A percentile compares a stretch with the other conserved stretches of the same genome.
phyloP scores from a whole-genome alignment of 495 filamentous ascomycete species.

The Penicillium crystallinum region DNA sequence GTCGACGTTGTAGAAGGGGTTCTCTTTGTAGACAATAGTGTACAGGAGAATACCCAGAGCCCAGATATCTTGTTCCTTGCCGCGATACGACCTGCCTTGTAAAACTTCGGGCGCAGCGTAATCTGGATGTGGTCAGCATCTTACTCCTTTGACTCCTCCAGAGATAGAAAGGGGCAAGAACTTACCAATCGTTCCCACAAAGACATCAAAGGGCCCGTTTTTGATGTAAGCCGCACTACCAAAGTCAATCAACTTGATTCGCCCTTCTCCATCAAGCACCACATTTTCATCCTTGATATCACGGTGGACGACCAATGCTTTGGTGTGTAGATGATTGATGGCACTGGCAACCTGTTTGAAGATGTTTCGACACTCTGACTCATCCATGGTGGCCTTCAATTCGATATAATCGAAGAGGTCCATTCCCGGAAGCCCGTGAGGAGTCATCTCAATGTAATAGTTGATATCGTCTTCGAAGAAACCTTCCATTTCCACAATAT shows the following conservation, averaged over 20 bases:
- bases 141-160: not conserved
- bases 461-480: constrained; percentile 98
- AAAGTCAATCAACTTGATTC: constrained; percentile 97
- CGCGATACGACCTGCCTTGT: constrained; percentile 87
- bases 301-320: constrained; percentile 87
- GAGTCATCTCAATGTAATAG: constrained; percentile 98
- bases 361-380: constrained; percentile 87
- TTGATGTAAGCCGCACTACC: constrained; percentile 97
- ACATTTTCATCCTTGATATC: constrained; percentile 99
- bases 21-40: constrained; percentile 98
- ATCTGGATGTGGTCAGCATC: constrained; percentile 49
- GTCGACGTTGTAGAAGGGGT: constrained; percentile 98
- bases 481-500: constrained; percentile 97
- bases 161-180: constrained; percentile 1
- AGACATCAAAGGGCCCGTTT: constrained; percentile 97
- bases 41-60: constrained; percentile 96
- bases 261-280: constrained; percentile 88
- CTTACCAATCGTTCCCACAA: constrained; percentile 97
- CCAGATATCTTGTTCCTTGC: constrained; percentile 98
- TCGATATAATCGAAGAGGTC: constrained; percentile 99
- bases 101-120: constrained; percentile 97
- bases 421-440: constrained; percentile 95
- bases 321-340: constrained; percentile 85
- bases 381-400: constrained; percentile 92
- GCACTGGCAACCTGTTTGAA: constrained; percentile 89